Conservation (phyloP, 768 basidiomycete genomes). For the Solioccasus polychromus region DNA sequence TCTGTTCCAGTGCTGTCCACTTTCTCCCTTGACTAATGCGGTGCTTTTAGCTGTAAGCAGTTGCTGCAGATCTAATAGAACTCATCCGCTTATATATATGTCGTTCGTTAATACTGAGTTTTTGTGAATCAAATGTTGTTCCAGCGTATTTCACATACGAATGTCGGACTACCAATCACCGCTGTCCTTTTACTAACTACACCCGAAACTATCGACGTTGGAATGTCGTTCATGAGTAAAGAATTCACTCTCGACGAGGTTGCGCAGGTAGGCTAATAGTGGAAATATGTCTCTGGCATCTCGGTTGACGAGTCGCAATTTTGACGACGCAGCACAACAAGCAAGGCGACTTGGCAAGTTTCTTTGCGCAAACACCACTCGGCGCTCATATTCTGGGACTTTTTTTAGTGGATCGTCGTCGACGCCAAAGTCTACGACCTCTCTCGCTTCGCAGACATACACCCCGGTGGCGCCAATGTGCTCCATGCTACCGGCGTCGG, state of each 20-base stretch:
- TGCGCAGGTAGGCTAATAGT: constrained; percentile 53
- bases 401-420: constrained; percentile 70
- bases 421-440: constrained; percentile 83
- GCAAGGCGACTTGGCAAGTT: constrained; percentile 72
- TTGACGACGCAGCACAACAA: constrained; percentile 78
- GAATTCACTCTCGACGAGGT: constrained; percentile 60
- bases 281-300: no score
- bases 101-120: no score
- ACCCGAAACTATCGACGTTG: background rate
- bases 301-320: no score
- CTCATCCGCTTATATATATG: no score
- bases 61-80: no score
- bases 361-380: background rate
- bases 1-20: constrained; percentile 8
- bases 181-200: no score
- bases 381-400: constrained; percentile 3
- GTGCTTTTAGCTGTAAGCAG: constrained; percentile 19
- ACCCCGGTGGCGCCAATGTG: constrained; percentile 82
- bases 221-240: constrained; percentile 24
- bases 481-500: constrained; percentile 65
- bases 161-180: no score
- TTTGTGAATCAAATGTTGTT: no score
- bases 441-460: constrained; percentile 75
- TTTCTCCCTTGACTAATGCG: background rate
- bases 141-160: no score